phyloP scores from a whole-genome alignment of 2,329 filamentous ascomycete species.

The Aspergillus pseudoviridinutans region DNA sequence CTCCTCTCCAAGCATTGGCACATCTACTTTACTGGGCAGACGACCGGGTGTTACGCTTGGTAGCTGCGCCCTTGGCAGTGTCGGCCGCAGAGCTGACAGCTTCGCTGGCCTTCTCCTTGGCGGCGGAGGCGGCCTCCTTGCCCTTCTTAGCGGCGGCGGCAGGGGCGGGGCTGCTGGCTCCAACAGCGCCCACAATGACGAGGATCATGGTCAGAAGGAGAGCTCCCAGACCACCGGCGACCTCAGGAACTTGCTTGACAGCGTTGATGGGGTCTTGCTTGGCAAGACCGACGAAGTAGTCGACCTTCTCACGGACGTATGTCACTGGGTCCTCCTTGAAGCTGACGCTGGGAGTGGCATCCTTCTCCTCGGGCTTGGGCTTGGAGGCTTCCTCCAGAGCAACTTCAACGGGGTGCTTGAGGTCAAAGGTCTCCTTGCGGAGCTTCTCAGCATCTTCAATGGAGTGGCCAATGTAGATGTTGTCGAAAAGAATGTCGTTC shows the following conservation, averaged over 20 bases:
- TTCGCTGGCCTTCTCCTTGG: slow-evolving; percentile 63
- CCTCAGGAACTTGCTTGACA: slow-evolving; percentile 84
- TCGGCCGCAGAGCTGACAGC: slow-evolving; percentile 59
- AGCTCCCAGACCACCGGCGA: slow-evolving; percentile 74
- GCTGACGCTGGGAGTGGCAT: slow-evolving; percentile 66
- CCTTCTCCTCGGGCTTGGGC: slow-evolving; percentile 73
- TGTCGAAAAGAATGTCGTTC: slow-evolving; percentile 97
- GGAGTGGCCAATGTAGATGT: slow-evolving; percentile 99
- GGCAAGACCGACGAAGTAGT: slow-evolving; percentile 82
- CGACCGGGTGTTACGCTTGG: slow-evolving; percentile 55
- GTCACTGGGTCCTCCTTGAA: slow-evolving; percentile 87
- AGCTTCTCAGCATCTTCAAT: slow-evolving; percentile 86
- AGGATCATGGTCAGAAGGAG: slow-evolving; percentile 66
- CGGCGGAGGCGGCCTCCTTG: slow-evolving; percentile 65
- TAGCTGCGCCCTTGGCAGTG: slow-evolving; percentile 69
- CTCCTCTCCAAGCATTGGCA: not conserved
- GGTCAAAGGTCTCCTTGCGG: slow-evolving; percentile 80
- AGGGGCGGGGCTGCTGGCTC: slow-evolving; percentile 57
- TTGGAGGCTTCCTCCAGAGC: slow-evolving; percentile 71
- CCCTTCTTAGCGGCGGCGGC: slow-evolving; percentile 68
- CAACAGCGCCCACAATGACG: slow-evolving; percentile 64
- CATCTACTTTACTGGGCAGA: slow-evolving; percentile 31
- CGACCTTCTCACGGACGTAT: slow-evolving; percentile 88
- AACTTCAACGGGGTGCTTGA: slow-evolving; percentile 82
- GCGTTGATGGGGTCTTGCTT: slow-evolving; percentile 79